These are phyloP conservation scores for Lentinula edodes DNA, from an alignment of 768 basidiomycete genomes.

Conservation along the genomic window DNA sequence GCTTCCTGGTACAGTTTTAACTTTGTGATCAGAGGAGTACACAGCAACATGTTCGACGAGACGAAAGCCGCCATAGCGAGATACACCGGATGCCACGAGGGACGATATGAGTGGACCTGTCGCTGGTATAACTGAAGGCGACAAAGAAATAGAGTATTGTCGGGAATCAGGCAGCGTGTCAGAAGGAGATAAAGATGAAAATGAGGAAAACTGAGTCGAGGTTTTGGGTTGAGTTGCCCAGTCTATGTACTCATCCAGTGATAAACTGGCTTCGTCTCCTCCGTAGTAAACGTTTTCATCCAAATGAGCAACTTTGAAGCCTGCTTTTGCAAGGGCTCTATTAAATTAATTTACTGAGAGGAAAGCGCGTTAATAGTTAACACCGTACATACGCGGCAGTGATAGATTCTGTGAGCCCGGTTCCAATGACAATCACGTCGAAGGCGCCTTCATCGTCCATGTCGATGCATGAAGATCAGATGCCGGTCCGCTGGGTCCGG, in stretches of 20 bases:
- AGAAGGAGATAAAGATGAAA: slow-evolving; percentile 33
- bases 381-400: slow-evolving; percentile 70
- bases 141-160: slow-evolving; percentile 82
- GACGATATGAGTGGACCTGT: slow-evolving; percentile 74
- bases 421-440: slow-evolving; percentile 68
- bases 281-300: slow-evolving; percentile 87
- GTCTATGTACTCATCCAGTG: slow-evolving; percentile 69
- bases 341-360: slow-evolving; percentile 8
- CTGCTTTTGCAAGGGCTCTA: slow-evolving; percentile 87
- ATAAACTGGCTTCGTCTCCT: slow-evolving; percentile 72
- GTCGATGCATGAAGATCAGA: background rate
- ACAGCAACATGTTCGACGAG: slow-evolving; percentile 69
- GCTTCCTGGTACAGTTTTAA: slow-evolving; percentile 74
- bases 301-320: slow-evolving; percentile 83
- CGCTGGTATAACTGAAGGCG: slow-evolving; percentile 77
- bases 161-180: slow-evolving; percentile 51
- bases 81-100: slow-evolving; percentile 76
- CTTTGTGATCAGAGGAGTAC: slow-evolving; percentile 37
- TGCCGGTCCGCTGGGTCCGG: no score
- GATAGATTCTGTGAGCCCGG: slow-evolving; percentile 83
- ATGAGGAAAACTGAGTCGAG: slow-evolving; percentile 24
- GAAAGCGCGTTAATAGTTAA: background rate
- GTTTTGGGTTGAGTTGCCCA: slow-evolving; percentile 49
- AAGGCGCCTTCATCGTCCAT: slow-evolving; percentile 30
- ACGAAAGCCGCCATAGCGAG: slow-evolving; percentile 88